A percentile compares a stretch with the other conserved stretches of the same genome.
Conservation (phyloP, 352 stramenopile genomes). For the Synura sp. region DNA sequence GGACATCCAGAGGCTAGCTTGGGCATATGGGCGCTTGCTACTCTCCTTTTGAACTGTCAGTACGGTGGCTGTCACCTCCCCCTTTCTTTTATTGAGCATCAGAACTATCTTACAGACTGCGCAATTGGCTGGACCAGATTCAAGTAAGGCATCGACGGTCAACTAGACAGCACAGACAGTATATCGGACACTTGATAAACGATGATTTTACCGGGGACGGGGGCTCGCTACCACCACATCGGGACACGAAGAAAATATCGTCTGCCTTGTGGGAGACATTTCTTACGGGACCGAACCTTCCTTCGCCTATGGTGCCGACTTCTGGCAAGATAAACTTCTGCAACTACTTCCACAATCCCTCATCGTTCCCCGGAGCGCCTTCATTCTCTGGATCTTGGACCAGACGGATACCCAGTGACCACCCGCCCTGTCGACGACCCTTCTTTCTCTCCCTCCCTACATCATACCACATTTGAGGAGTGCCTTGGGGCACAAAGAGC, state of each 20-base stretch:
- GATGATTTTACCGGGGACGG: constrained; percentile 9
- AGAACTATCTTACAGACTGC: constrained; percentile 21
- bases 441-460: not conserved
- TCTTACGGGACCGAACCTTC: not conserved
- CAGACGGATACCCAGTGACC: constrained; percentile 4
- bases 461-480: too few relatives aligned
- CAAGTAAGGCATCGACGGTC: not conserved
- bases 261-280: constrained; percentile 16
- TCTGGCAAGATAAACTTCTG: constrained; percentile 7
- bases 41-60: not conserved
- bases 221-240: constrained; percentile 1
- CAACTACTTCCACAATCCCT: not conserved
- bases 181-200: constrained; percentile 16
- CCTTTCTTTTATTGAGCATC: constrained; percentile 19
- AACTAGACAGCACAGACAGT: constrained; percentile 10
- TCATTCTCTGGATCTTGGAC: constrained; percentile 12
- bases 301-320: constrained; percentile 12
- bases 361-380: not conserved
- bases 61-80: constrained; percentile 3
- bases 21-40: constrained; percentile 4
- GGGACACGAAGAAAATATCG: constrained; percentile 9
- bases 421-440: not conserved
- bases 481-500: too few relatives aligned
- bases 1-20: not conserved
- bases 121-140: not conserved